A percentile compares a stretch with the other conserved stretches of the same genome.
Evolutionary conservation across 192 early-diverging fungal species (phyloP).

Genomic region (Backusella australiensis): DNA sequence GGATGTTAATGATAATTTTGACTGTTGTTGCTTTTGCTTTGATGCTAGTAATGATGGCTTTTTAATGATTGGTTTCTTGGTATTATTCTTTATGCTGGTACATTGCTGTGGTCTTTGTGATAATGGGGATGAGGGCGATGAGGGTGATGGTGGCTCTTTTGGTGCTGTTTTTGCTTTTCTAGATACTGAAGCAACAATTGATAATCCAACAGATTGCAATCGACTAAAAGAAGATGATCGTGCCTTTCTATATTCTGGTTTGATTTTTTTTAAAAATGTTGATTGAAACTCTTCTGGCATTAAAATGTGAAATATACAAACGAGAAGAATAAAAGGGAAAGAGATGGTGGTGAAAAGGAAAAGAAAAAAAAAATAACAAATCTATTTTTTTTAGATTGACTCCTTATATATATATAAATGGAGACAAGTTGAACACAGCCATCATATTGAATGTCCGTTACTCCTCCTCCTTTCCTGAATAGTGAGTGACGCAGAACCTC

Average conservation of each 20-base stretch:
- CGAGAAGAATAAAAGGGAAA: neutral
- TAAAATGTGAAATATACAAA: constrained; percentile 2
- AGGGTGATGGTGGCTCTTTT: neutral
- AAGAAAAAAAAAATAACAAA: neutral
- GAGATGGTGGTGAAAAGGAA: neutral
- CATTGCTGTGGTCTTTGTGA: neutral
- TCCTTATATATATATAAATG: neutral
- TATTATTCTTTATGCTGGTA: neutral
- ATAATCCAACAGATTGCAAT: constrained; percentile 12
- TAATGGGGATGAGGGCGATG: neutral
- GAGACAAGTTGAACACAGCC: neutral
- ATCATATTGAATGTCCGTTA: neutral
- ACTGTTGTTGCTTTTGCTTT: neutral
- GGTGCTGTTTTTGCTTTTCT: neutral
- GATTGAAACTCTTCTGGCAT: constrained; percentile 7
- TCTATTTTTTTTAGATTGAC: constrained; percentile 6
- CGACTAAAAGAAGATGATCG: neutral
- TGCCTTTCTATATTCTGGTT: neutral
- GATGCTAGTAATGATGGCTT: neutral
- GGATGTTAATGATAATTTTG: neutral
- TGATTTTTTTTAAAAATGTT: constrained; percentile 12
- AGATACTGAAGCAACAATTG: constrained; percentile 11
- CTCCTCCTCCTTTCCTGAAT: neutral
- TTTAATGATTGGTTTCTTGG: neutral
- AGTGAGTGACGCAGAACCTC: neutral